Conservation (phyloP, 139 green algal species). For the Chlorella sp. region DNA sequence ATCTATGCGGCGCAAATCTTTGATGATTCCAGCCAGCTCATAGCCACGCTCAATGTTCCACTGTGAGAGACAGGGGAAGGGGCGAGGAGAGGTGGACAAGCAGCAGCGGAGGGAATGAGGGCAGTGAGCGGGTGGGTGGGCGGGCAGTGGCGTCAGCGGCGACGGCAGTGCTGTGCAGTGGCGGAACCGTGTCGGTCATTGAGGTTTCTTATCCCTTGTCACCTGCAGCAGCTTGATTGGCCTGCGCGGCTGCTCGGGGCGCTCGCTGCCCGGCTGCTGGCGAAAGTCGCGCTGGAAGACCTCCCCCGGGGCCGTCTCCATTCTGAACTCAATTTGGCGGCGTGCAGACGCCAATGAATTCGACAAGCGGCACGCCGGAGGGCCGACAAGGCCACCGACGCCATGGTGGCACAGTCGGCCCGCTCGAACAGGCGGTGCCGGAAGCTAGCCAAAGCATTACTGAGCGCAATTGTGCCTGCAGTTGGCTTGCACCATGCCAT, state of each 20-base stretch:
- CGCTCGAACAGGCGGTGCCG: too few species aligned
- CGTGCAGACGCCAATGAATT: too few species aligned
- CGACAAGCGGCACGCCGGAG: too few species aligned
- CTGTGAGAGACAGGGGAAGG: constrained; percentile 30
- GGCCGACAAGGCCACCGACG: too few species aligned
- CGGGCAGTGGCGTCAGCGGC: too few species aligned
- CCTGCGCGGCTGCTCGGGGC: too few species aligned
- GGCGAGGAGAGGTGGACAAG: background rate
- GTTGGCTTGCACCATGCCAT: too few species aligned
- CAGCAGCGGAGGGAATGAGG: background rate
- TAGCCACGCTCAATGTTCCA: constrained; percentile 94
- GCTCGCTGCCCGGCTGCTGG: background rate
- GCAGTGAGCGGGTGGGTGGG: background rate
- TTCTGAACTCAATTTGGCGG: background rate
- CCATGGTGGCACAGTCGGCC: too few species aligned
- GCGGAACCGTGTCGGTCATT: background rate
- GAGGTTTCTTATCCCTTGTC: background rate
- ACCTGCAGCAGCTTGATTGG: constrained; percentile 39
- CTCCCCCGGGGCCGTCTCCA: constrained; percentile 10
- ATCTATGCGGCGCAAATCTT: constrained; percentile 69
- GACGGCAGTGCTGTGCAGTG: background rate
- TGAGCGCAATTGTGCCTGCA: too few species aligned
- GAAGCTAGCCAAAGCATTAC: too few species aligned
- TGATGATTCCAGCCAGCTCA: constrained; percentile 78
- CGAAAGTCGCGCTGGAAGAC: constrained; percentile 16